Evolutionary conservation across 257 asterid genomes (phyloP).

Genomic region (Anisodus acutangulus): DNA sequence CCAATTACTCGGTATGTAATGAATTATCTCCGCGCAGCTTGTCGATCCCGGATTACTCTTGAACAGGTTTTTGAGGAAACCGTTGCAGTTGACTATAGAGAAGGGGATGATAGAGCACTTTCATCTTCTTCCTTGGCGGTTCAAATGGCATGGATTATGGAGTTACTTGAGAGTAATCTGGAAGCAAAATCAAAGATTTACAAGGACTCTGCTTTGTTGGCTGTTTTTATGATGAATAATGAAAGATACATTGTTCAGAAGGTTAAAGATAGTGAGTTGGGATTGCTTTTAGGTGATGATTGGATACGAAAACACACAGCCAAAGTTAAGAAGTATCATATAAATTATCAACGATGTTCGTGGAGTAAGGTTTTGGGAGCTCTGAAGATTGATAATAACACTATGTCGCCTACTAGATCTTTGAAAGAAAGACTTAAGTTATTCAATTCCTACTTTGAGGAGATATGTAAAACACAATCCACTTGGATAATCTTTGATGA

Average conservation of each 20-base stretch:
- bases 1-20: slow-evolving; percentile 93
- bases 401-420: slow-evolving; percentile 61
- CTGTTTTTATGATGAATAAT: slow-evolving; percentile 91
- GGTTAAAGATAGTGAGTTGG: slow-evolving; percentile 69
- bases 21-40: slow-evolving; percentile 97
- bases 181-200: slow-evolving; percentile 87
- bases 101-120: slow-evolving; percentile 63
- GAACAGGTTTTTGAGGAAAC: slow-evolving; percentile 87
- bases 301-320: slow-evolving; percentile 85
- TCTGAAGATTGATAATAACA: slow-evolving; percentile 59
- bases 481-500: slow-evolving; percentile 85
- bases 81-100: slow-evolving; percentile 48
- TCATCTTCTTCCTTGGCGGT: slow-evolving; percentile 62
- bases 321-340: slow-evolving; percentile 69
- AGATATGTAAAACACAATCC: slow-evolving; percentile 65
- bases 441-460: slow-evolving; percentile 80
- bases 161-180: slow-evolving; percentile 86
- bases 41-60: slow-evolving; percentile 73
- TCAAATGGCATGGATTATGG: slow-evolving; percentile 93
- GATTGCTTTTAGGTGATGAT: slow-evolving; percentile 79
- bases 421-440: slow-evolving; percentile 78
- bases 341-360: slow-evolving; percentile 81
- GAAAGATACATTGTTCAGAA: slow-evolving; percentile 85
- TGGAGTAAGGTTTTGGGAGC: slow-evolving; percentile 91
- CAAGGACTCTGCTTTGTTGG: slow-evolving; percentile 70